Evolutionary conservation across 768 basidiomycete species (phyloP), one percentile per base, ranked within the genome.

Genomic region (Mycena sanguinolenta): DNA sequence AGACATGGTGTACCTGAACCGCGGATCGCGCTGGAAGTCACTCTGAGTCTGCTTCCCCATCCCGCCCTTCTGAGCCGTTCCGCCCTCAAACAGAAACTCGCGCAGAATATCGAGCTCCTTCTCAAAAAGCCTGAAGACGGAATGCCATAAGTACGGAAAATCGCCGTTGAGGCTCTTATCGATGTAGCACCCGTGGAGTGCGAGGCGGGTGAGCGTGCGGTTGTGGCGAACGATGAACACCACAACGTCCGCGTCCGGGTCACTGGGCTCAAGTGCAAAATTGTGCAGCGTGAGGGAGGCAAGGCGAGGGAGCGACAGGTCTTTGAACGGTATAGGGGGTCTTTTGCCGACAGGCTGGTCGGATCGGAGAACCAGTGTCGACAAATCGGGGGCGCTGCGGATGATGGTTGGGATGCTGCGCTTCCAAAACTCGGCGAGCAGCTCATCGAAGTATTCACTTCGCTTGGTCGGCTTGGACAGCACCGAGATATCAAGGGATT

Each of bases 191-290:
- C 30, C 42, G 52, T 28, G 32, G 2, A 72, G 58, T 53, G 68
- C 53, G 4, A 72, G 71, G 27, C 38, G 63, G 34, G 53, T 25
- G 21, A 72, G 63, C 10, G 66, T 72, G 6, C 50, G 36, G 28
- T 64, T 59, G 57, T 68, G 71, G 12, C 39, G 36, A n/a, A 68
- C 7, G 49, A 72, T 52, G 44, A 71, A 66, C 30, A 30, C 34
- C 17, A 44, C 52, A 7, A 65, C 58, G 25, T 66, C 69, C 10
- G 8, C 4, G 7, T 34, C 34, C 36, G 63, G 46, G 25, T 42
- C 5, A n/a, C n/a, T n/a, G n/a, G n/a, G n/a, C 21, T 8, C 50
- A 21, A 70, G 34, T 4, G 14, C 42, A 27, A 70, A 70, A 5
- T 39, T 10, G n/a, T 65, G 30, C 19, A 70, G 52, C 25, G 34